A percentile compares a stretch with the other conserved stretches of the same genome.
Conservation (phyloP, 805 yeast genomes). For the Hemisphaericaspora nanyangensis region DNA sequence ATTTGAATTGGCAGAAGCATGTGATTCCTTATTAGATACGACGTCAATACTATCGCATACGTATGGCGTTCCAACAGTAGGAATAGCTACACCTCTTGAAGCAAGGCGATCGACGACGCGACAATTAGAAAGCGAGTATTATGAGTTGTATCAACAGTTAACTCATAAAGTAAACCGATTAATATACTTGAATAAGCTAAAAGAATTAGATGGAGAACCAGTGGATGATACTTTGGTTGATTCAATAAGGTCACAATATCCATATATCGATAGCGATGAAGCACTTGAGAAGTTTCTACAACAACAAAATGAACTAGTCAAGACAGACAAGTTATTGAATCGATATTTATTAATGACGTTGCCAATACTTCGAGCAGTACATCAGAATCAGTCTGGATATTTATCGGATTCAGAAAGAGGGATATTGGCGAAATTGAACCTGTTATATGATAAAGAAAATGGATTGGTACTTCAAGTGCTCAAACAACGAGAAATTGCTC, state of each 20-base stretch:
- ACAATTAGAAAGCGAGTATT: constrained; percentile 24
- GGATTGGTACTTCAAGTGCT: constrained; percentile 13
- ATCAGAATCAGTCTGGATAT: constrained; percentile 22
- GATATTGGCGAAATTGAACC: constrained; percentile 18
- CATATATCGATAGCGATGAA: constrained; percentile 6
- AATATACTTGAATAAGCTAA: constrained; percentile 24
- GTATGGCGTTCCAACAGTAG: constrained; percentile 29
- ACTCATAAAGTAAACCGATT: constrained; percentile 22
- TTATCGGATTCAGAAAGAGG: constrained; percentile 25
- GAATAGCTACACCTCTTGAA: neutral
- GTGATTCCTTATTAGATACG: constrained; percentile 18
- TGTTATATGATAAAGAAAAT: constrained; percentile 14
- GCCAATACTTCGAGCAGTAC: constrained; percentile 33
- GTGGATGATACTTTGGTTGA: constrained; percentile 14
- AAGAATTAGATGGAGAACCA: constrained; percentile 14
- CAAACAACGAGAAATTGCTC: constrained; percentile 1
- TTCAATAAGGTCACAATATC: constrained; percentile 10
- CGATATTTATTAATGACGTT: constrained; percentile 23
- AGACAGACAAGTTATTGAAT: constrained; percentile 22
- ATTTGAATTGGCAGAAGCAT: constrained; percentile 15
- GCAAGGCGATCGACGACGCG: neutral
- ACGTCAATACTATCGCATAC: constrained; percentile 25
- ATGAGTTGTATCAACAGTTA: constrained; percentile 19
- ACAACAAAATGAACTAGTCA: constrained; percentile 16
- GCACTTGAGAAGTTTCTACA: constrained; percentile 16